Evolutionary conservation across 257 asterid genomes (phyloP), one percentile per base, ranked within the genome.

Genomic region (Fraxinus anomala): DNA sequence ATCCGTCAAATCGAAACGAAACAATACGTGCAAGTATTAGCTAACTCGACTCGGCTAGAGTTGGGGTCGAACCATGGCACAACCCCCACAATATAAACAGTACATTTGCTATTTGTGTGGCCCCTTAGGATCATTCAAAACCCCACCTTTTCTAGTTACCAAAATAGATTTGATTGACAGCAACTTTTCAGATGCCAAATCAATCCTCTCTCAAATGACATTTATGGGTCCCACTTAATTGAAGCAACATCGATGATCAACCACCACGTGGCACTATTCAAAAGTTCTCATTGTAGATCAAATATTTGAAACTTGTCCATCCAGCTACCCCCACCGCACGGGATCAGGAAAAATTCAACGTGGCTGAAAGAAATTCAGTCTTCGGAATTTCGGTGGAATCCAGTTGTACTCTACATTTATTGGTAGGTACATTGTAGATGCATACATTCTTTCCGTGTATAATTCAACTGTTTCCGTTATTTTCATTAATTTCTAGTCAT

Each of bases 161-260:
- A 61, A 40, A 40, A 40, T 70, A 19, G 86, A 82, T 82, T 77
- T 85, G 83, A 80, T 82, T 80, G 86, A 85, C 71, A 16, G 80
- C 54, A 70, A 75, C 80, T 77, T 79, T 67, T 80, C 81, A 85
- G 76, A 77, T 70, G 73, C 72, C 40, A 76, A 66, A 37, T 81
- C 74, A 39, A 26, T 47, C 74, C 82, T 81, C 73, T 68, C 79
- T 77, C 14, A 40, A 5, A 4, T 5, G 47, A 28, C 39, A 34
- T 73, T 1, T 44, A n/a, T 23, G 82, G 40, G 80, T 79, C 73
- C 83, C 87, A 83, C 44, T 28, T 17, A 24, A 16, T 16, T 23
- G 23, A 6, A 14, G 23, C 5, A 24, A 30, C 37, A 61, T 84
- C 82, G 73, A 73, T 76, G 23, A 16, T 8, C 49, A 56, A 19